phyloP scores from a whole-genome alignment of 1,284 basidiomycete genomes.

The Tilletia setariae region DNA sequence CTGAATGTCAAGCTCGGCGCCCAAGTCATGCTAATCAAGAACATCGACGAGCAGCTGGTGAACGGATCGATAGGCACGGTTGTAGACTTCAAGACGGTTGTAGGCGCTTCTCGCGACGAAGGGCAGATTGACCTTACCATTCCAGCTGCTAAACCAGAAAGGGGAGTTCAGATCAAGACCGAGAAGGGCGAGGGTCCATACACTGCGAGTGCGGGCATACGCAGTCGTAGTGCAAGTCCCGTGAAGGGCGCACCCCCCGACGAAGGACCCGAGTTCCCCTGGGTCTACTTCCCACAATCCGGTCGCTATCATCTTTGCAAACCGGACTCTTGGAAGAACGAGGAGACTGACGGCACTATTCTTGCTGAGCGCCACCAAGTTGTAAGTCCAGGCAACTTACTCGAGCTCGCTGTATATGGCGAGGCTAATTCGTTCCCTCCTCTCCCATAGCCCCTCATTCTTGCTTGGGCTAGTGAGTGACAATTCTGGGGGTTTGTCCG shows the following conservation, averaged over 20 bases:
- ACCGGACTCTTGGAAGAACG: slow-evolving; percentile 9
- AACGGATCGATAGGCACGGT: slow-evolving; percentile 79
- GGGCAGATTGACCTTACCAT: background rate
- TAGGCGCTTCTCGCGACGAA: background rate
- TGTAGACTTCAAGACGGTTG: slow-evolving; percentile 61
- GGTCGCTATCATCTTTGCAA: slow-evolving; percentile 3
- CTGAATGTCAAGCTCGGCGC: slow-evolving; percentile 69
- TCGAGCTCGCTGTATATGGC: background rate
- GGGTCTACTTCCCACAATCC: background rate
- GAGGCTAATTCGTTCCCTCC: background rate
- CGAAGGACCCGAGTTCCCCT: slow-evolving; percentile 11
- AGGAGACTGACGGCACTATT: background rate
- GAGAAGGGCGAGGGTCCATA: background rate
- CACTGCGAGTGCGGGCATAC: background rate
- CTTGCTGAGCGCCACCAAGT: slow-evolving; percentile 18
- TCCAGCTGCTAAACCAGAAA: background rate
- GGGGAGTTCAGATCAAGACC: background rate
- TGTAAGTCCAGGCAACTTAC: slow-evolving; percentile 3
- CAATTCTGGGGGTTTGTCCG: too few relatives aligned
- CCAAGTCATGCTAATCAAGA: slow-evolving; percentile 72
- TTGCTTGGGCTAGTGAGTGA: slow-evolving; percentile 38
- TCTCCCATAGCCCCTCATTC: slow-evolving; percentile 36
- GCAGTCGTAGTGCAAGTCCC: slow-evolving; percentile 7
- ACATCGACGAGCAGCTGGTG: slow-evolving; percentile 69
- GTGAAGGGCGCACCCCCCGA: background rate